Percentiles rank a stretch among this genome's conserved stretches.
Evolutionary conservation across 345 rosid genomes (phyloP).

Genomic region (Camelina sativa): DNA sequence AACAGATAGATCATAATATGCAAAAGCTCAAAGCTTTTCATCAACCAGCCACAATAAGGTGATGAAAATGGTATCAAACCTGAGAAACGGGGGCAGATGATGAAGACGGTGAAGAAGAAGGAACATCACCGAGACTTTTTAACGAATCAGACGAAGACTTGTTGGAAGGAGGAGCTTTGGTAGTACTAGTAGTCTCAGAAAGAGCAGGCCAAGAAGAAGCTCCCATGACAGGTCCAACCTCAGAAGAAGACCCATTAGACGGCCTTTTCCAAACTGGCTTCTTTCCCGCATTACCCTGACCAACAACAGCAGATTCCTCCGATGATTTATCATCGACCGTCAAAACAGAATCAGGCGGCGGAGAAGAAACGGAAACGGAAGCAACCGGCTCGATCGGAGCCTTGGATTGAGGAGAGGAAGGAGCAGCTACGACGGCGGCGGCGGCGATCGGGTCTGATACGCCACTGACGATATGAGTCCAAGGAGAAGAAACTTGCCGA

Average conservation of each 20-base stretch:
- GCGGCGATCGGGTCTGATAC: slow-evolving; percentile 42
- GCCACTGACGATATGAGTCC: slow-evolving; percentile 46
- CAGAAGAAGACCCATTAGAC: slow-evolving; percentile 55
- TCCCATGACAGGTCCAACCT: slow-evolving; percentile 57
- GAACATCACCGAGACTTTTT: slow-evolving; percentile 40
- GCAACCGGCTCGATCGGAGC: slow-evolving; percentile 39
- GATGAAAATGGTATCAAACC: slow-evolving; percentile 18
- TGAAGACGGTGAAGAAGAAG: slow-evolving; percentile 1
- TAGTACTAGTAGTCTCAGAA: slow-evolving; percentile 52
- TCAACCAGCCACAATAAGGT: slow-evolving; percentile 8
- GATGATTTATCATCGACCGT: slow-evolving; percentile 39
- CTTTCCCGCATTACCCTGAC: slow-evolving; percentile 64
- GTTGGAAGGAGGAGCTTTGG: slow-evolving; percentile 49
- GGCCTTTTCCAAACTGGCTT: slow-evolving; percentile 78
- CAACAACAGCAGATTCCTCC: slow-evolving; percentile 31
- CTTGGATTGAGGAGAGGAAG: slow-evolving; percentile 34
- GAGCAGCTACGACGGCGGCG: slow-evolving; percentile 22
- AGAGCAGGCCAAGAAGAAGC: slow-evolving; percentile 47
- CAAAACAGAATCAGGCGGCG: slow-evolving; percentile 37
- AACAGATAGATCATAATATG: slow-evolving; percentile 6
- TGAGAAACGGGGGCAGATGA: slow-evolving; percentile 33
- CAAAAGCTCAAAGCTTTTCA: slow-evolving; percentile 10
- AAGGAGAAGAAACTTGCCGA: slow-evolving; percentile 39
- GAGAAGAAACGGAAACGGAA: slow-evolving; percentile 31
- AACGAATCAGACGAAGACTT: slow-evolving; percentile 47